Evolutionary conservation across 805 yeast species (phyloP).

Genomic region (Blastobotrys chiropterorum): DNA sequence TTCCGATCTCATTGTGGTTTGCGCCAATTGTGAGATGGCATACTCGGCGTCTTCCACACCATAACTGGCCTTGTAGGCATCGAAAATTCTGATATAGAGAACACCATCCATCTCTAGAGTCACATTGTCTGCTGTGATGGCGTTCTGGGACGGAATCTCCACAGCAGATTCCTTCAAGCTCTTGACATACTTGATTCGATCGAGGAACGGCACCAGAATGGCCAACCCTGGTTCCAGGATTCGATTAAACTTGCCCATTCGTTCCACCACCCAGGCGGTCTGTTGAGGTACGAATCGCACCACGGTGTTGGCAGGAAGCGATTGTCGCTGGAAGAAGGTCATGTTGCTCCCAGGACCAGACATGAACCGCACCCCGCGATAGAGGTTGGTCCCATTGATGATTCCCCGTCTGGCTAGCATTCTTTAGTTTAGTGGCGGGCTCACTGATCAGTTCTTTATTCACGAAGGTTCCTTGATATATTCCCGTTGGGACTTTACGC

Average conservation of each 20-base stretch:
- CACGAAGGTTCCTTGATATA: too few species aligned
- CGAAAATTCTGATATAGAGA: conserved; percentile 66
- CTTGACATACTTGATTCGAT: conserved; percentile 74
- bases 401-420: too few species aligned
- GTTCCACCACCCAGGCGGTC: conserved; percentile 84
- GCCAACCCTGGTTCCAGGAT: conserved; percentile 74
- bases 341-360: conserved; percentile 21
- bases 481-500: too few species aligned
- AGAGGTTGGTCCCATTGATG: too few species aligned
- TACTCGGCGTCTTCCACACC: conserved; percentile 86
- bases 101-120: conserved; percentile 82
- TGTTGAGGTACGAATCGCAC: conserved; percentile 82
- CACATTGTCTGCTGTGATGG: conserved; percentile 82
- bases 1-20: conserved; percentile 86
- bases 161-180: conserved; percentile 78
- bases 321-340: conserved; percentile 55
- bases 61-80: conserved; percentile 79
- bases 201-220: conserved; percentile 63
- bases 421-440: too few species aligned
- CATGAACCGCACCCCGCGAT: background rate
- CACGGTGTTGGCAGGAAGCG: conserved; percentile 68
- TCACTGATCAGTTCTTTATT: too few species aligned
- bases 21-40: conserved; percentile 80
- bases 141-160: conserved; percentile 77
- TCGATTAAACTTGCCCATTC: conserved; percentile 76